These are phyloP conservation scores for Litchi chinensis DNA, from an alignment of 345 rosid genomes.

Conservation along the genomic window DNA sequence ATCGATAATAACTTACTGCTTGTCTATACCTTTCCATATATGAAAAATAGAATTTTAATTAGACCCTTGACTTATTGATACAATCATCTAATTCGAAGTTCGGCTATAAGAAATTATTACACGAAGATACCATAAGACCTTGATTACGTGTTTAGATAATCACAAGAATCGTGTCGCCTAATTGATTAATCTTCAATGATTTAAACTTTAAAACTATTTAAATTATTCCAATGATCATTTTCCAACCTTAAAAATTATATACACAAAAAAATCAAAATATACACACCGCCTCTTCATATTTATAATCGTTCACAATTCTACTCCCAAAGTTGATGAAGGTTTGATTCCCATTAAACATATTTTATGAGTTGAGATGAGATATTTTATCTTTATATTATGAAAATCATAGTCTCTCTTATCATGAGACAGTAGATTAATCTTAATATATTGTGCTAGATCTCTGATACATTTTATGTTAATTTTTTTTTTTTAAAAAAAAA, in stretches of 20 bases:
- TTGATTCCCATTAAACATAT: too few relatives aligned
- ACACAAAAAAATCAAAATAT: background rate
- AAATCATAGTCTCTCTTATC: too few relatives aligned
- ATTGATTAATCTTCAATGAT: slow-evolving; percentile 1
- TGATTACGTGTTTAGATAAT: slow-evolving; percentile 12
- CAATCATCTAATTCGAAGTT: background rate
- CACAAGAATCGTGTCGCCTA: slow-evolving; percentile 9
- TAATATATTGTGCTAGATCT: too few relatives aligned
- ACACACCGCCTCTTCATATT: too few relatives aligned
- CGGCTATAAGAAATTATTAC: background rate
- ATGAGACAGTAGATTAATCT: too few relatives aligned
- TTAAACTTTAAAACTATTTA: background rate
- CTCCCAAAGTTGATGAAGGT: too few relatives aligned
- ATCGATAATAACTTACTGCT: background rate
- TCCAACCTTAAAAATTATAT: background rate
- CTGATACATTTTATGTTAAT: too few relatives aligned
- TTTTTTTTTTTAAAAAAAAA: too few relatives aligned
- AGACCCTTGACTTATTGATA: background rate
- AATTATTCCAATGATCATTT: background rate
- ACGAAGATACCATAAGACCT: background rate
- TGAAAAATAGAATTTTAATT: background rate
- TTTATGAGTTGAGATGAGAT: too few relatives aligned
- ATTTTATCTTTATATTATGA: too few relatives aligned
- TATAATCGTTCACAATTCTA: too few relatives aligned
- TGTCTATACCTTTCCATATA: background rate